Evolutionary conservation across 257 asterid genomes (phyloP), one percentile per base, ranked within the genome.

Genomic region (Marsdenia floribunda): DNA sequence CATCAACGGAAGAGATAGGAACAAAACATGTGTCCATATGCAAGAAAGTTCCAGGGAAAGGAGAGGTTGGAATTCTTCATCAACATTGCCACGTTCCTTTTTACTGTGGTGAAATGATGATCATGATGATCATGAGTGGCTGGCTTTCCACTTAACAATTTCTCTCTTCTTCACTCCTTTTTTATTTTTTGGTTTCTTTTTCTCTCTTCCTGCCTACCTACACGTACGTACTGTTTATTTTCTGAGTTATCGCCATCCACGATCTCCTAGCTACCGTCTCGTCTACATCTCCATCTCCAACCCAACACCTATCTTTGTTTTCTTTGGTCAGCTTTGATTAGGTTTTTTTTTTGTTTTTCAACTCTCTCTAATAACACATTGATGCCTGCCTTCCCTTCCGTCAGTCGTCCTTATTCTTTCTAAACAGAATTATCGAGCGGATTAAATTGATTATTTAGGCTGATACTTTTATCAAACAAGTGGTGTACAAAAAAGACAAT

Each of bases 11-110:
- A 6, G 21, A 33, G 10, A 14, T 70, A 70, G 49, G 55, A 35
- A 33, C 33, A 18, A 37, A 77, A 70, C 66, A 77, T 70, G 46
- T 49, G 47, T 70, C 46, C 73, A 26, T 26, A 22, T 50, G 40
- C 42, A 22, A 70, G 61, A 70, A 49, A 6, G 40, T 16, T 49
- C 6, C 1, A 22, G n/a, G 35, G 35, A 22, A 44, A 26, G 54
- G 54, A 10, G 4, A 49, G 14, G 53, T 10, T 10, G 9, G 35
- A 10, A 46, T 22, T 47, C 57, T 2, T 21, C 7, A 24, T 47
- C 61, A 29, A 7, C 49, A 16, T 18, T 4, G 24, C 12, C 61
- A 70, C 74, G 63, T 52, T 65, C 55, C 60, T 21, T 2, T 49
- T 49, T 49, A 60, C 38, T 14, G 16, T 14, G 6, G 7, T 11